These are phyloP conservation scores for Termitomyces eurrhizus DNA, from an alignment of 768 basidiomycete genomes.

Conservation along the genomic window DNA sequence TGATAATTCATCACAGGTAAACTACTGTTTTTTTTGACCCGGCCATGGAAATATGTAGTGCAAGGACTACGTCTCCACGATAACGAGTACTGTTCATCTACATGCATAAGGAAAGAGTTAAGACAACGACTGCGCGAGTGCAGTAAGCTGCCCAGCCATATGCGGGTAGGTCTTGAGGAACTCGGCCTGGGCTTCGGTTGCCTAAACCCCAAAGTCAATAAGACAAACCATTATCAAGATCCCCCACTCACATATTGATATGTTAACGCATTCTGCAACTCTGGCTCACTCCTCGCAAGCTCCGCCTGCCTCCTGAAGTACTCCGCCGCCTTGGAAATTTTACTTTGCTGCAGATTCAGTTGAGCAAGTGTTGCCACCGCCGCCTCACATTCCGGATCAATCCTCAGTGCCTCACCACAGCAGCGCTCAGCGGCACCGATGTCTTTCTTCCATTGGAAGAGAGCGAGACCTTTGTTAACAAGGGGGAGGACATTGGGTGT, in stretches of 20 bases:
- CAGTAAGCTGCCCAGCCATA: conserved; percentile 65
- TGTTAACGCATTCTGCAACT: conserved; percentile 74
- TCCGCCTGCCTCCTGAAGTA: conserved; percentile 84
- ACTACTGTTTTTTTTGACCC: background rate
- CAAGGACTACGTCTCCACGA: background rate
- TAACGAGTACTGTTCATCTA: background rate
- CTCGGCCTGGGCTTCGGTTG: conserved; percentile 76
- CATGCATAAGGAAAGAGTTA: background rate
- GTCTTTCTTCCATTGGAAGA: conserved; percentile 97
- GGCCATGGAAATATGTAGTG: background rate
- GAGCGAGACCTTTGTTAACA: conserved; percentile 95
- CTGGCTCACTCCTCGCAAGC: conserved; percentile 86
- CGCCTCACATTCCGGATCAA: conserved; percentile 94
- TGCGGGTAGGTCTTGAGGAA: conserved; percentile 83
- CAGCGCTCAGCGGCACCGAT: conserved; percentile 75
- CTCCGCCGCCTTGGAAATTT: conserved; percentile 79
- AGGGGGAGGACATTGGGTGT: conserved; percentile 85
- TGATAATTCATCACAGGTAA: background rate
- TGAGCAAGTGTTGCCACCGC: conserved; percentile 96
- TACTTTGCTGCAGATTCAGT: conserved; percentile 85
- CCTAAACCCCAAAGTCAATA: conserved; percentile 36
- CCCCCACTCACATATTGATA: conserved; percentile 66
- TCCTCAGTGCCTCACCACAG: conserved; percentile 81
- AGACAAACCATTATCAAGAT: background rate
- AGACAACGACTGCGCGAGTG: conserved; percentile 31